phyloP scores from a whole-genome alignment of 2,329 filamentous ascomycete genomes.

The Blastomyces emzantsi region DNA sequence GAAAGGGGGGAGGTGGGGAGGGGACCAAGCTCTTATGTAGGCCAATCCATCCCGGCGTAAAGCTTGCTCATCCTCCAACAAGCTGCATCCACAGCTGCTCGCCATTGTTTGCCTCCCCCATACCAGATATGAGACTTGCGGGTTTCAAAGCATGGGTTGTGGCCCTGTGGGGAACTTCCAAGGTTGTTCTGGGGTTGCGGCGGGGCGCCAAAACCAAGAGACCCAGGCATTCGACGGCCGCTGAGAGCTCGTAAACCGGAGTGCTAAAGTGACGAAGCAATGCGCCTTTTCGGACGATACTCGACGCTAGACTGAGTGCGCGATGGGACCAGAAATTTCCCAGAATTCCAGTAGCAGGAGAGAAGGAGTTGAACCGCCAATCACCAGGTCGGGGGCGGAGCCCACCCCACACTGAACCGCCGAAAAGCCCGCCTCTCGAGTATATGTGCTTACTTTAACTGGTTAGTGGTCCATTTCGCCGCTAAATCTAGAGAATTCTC shows the following conservation, averaged over 20 bases:
- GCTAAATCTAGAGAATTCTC: not conserved
- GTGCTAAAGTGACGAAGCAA: not conserved
- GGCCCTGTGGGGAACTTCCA: constrained; percentile 4
- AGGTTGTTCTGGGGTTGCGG: constrained; percentile 5
- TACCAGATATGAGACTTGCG: constrained; percentile 12
- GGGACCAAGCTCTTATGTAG: constrained; percentile 14
- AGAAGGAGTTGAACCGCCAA: constrained; percentile 1
- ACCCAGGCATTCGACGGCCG: not conserved
- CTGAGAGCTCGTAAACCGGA: constrained; percentile 2
- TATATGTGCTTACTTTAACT: not conserved
- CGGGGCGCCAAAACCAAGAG: not conserved
- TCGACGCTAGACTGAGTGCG: not conserved
- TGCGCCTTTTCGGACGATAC: not conserved
- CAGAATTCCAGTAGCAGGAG: not conserved
- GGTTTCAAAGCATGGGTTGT: not conserved
- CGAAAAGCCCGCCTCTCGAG: not conserved
- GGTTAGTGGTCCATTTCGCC: constrained; percentile 3
- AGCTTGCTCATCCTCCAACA: constrained; percentile 15
- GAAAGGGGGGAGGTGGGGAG: not conserved
- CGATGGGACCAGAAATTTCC: constrained; percentile 1
- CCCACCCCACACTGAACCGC: constrained; percentile 3
- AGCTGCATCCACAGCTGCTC: constrained; percentile 7
- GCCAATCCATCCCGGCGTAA: constrained; percentile 18
- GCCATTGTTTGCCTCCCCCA: constrained; percentile 23
- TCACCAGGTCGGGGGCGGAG: not conserved